Evolutionary conservation across 306 rosid species (phyloP).

Genomic region (Glycine soja): DNA sequence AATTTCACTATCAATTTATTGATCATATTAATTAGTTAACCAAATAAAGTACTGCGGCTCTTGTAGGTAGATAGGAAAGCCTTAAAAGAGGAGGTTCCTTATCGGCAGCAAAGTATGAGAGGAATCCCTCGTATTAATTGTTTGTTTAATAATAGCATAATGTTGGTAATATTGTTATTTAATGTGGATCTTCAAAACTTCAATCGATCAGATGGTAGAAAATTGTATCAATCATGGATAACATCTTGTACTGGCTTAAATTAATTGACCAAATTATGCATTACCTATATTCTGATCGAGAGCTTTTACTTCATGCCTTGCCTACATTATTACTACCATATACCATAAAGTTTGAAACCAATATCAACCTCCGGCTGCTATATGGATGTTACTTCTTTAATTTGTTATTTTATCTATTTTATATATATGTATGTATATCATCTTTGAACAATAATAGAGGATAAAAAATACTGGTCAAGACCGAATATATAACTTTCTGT

Average conservation of each 20-base stretch:
- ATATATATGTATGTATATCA: background rate
- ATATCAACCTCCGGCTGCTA: background rate
- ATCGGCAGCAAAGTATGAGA: background rate
- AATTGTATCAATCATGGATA: background rate
- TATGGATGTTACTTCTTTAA: too few relatives aligned
- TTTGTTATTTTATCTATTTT: too few relatives aligned
- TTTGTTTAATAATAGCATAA: constrained; percentile 32
- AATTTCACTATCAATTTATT: constrained; percentile 3
- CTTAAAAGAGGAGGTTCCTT: background rate
- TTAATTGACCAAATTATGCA: constrained; percentile 37
- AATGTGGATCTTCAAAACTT: background rate
- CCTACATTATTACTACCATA: background rate
- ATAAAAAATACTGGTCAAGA: background rate
- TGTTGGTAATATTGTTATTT: constrained; percentile 25
- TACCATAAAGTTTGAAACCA: background rate
- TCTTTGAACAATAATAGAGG: background rate
- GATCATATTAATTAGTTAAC: constrained; percentile 27
- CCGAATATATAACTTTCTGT: constrained; percentile 13
- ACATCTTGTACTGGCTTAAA: background rate
- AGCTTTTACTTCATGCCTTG: constrained; percentile 22
- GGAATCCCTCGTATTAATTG: constrained; percentile 5
- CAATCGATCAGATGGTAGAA: constrained; percentile 19
- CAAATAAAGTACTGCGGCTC: constrained; percentile 27
- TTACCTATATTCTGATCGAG: constrained; percentile 16
- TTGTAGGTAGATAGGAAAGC: background rate